Evolutionary conservation across 106 monocot genomes (phyloP), one percentile per base, ranked within the genome.

Genomic region (Dendrobium huoshanense): DNA sequence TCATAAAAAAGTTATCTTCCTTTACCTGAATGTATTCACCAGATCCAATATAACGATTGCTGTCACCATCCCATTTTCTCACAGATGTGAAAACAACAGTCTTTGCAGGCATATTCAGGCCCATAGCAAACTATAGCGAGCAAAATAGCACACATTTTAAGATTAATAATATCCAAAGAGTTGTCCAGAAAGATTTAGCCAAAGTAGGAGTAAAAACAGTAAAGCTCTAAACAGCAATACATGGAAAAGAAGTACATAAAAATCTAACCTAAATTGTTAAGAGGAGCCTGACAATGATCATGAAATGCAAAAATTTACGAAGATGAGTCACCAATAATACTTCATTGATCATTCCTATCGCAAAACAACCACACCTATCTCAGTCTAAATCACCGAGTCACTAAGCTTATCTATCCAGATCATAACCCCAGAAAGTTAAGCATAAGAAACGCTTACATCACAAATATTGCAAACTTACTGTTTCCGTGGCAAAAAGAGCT

Each of bases 401-500:
- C 5, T 70, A 61, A 61, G 51, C 51, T 51, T 51, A 51, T 15
- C 51, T 51, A 51, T 13, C 51, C 51, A 51, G 27, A 70, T 31
- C 70, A 31, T 70, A 70, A 15, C 27, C 15, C 37, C 2, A 42
- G 74, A 74, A 44, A 74, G 40, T 20, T 44, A n/a, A 44, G 20
- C 19, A 74, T 1, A 74, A 20, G 15, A 76, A 19, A 76, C 11
- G 25, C 25, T 18, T 15, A 15, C 9, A 49, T 76, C 19, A 76
- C n/a, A 76, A 49, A 41, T 76, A 15, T 47, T 43, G 4, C 9
- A 84, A 77, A 44, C 87, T 74, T 90, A 99, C 99, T 56, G 99
- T 99, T 86, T 99, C 99, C 80, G 99, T 99, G 37, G 99, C 99
- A 91, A 99, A 99, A 79, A 99, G 95, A 25, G 99, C 99, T 84